Evolutionary conservation across 768 basidiomycete species (phyloP), one percentile per base, ranked within the genome.

Genomic region (Lactarius indigo): DNA sequence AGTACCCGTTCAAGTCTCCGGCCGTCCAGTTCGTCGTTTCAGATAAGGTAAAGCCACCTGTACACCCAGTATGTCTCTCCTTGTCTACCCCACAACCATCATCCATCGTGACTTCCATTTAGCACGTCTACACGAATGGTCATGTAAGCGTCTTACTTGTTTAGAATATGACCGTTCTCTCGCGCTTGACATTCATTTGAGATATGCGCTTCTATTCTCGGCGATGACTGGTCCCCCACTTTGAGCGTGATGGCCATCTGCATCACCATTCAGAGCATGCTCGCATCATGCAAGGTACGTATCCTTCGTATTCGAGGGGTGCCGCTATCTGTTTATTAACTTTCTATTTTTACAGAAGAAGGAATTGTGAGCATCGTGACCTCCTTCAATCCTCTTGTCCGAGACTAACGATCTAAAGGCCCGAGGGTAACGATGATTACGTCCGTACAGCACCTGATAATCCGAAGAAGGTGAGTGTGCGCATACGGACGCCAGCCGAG

Each of bases 171-270:
- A 54, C 52, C 59, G 31, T 47, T 73, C 64, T 72, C 64, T 57
- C 33, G 50, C 57, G 57, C 26, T 44, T 50, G 20, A 57, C 31
- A 20, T 6, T 23, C 5, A 47, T 42, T n/a, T 17, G 70, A 94
- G 89, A 94, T 95, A 71, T 95, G 93, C 73, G 92, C 91, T 10
- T 93, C 91, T 17, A 94, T 96, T 64, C 85, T 96, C 9, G 94
- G 92, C 31, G 89, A 84, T 71, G 93, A 94, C 70, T 94, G 92
- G 92, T 92, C 90, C 12, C 93, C 92, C 0, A 91, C 93, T n/a
- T 77, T 94, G 69, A 92, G 89, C 68, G 91, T 92, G 26, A 81
- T 88, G 31, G 84, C 91, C 2, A 86, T 94, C 52, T 94, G 91
- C 72, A 84, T 94, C 20, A 94, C 93, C 4, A 77, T 96, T 57